Conservation (phyloP, 1,284 basidiomycete species). For the Thelephora terrestris region DNA sequence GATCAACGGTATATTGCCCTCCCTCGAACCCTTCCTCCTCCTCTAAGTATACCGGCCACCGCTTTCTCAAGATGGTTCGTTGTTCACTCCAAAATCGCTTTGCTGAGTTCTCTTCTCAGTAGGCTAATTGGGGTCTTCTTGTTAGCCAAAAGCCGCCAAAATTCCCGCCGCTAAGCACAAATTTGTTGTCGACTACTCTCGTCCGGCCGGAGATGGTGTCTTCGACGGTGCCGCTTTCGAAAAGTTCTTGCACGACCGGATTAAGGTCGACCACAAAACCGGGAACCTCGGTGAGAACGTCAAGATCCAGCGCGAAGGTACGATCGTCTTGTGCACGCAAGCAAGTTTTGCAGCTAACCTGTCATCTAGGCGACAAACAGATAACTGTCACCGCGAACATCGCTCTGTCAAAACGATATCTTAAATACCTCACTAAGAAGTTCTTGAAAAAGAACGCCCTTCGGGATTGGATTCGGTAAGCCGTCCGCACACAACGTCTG, state of each 20-base stretch:
- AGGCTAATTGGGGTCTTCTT: constrained; percentile 54
- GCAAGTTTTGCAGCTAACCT: constrained; percentile 2
- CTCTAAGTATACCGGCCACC: constrained; percentile 6
- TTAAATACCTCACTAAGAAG: constrained; percentile 94
- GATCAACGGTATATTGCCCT: constrained; percentile 22
- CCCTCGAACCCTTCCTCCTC: constrained; percentile 10
- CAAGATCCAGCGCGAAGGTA: constrained; percentile 76
- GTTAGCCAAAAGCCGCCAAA: constrained; percentile 67
- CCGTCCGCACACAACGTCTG: constrained; percentile 2
- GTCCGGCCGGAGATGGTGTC: constrained; percentile 83
- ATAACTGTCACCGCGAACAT: constrained; percentile 75
- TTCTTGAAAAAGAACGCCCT: constrained; percentile 87
- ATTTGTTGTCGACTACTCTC: constrained; percentile 92
- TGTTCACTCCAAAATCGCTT: constrained; percentile 44
- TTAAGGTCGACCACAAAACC: constrained; percentile 75
- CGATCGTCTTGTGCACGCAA: background rate
- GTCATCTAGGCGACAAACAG: constrained; percentile 50
- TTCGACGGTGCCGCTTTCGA: constrained; percentile 89
- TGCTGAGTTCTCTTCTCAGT: constrained; percentile 90
- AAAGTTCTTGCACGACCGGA: constrained; percentile 90
- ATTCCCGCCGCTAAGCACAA: constrained; percentile 68
- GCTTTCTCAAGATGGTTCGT: constrained; percentile 58
- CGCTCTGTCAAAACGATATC: constrained; percentile 86
- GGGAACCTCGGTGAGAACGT: constrained; percentile 84
- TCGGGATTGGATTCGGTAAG: constrained; percentile 76